These are phyloP conservation scores for Beauveria rudraprayagi DNA, from an alignment of 2,329 filamentous ascomycete species.

Conservation along the genomic window DNA sequence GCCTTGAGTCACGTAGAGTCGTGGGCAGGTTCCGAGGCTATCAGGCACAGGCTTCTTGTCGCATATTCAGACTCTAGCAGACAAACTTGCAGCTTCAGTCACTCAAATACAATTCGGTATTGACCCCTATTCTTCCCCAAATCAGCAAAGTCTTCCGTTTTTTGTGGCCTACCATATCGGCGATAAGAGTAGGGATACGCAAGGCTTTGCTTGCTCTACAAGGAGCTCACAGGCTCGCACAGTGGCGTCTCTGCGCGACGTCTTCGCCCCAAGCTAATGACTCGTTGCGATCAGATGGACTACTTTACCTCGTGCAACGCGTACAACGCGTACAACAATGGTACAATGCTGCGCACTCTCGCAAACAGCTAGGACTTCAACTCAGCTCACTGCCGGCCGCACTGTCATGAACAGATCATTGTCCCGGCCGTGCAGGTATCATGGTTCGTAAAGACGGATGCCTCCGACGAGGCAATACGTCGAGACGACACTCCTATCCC, in stretches of 20 bases:
- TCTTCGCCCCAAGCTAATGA: constrained; percentile 8
- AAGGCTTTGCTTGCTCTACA: neutral
- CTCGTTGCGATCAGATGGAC: constrained; percentile 6
- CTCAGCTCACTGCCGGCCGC: neutral
- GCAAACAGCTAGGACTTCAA: constrained; percentile 10
- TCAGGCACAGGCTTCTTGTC: neutral
- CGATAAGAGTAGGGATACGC: neutral
- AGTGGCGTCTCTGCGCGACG: constrained; percentile 8
- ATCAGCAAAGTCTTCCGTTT: neutral
- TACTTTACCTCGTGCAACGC: constrained; percentile 3
- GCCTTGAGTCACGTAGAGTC: neutral
- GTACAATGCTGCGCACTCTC: constrained; percentile 13
- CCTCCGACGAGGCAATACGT: constrained; percentile 1
- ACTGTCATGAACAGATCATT: constrained; percentile 9
- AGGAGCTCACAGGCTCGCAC: constrained; percentile 12
- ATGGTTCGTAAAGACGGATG: neutral
- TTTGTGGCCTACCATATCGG: neutral
- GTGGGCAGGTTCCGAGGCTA: neutral
- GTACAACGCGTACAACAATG: constrained; percentile 15
- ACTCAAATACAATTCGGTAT: neutral
- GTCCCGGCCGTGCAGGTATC: constrained; percentile 8
- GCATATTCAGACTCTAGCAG: neutral
- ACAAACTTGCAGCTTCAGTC: neutral
- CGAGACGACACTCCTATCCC: neutral
- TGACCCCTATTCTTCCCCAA: neutral